Evolutionary conservation across 805 yeast species (phyloP).

Genomic region (Candida railenensis): DNA sequence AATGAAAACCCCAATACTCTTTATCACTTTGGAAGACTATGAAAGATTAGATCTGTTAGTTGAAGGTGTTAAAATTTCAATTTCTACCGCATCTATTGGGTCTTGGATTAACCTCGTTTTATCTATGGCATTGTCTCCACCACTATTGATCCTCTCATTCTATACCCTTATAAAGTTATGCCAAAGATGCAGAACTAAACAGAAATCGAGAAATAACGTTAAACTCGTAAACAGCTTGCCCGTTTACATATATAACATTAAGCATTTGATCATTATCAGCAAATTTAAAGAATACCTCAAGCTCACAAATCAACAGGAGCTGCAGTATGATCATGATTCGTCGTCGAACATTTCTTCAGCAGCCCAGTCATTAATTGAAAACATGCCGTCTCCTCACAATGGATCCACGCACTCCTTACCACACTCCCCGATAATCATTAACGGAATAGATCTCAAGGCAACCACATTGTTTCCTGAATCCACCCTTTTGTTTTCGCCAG

Average conservation of each 20-base stretch:
- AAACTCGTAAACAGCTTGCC: slow-evolving; percentile 34
- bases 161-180: slow-evolving; percentile 29
- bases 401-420: neutral
- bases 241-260: slow-evolving; percentile 35
- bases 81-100: slow-evolving; percentile 34
- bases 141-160: slow-evolving; percentile 34
- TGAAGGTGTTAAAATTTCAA: neutral
- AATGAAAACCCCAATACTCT: slow-evolving; percentile 49
- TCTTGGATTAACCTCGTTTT: slow-evolving; percentile 37
- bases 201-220: slow-evolving; percentile 25
- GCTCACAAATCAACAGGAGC: slow-evolving; percentile 27
- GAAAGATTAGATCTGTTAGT: slow-evolving; percentile 12
- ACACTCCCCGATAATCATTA: slow-evolving; percentile 27
- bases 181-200: slow-evolving; percentile 26
- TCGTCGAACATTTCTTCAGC: neutral
- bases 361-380: neutral
- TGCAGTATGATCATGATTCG: slow-evolving; percentile 3
- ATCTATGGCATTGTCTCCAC: slow-evolving; percentile 44
- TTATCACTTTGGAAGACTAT: slow-evolving; percentile 47
- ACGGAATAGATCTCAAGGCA: slow-evolving; percentile 37
- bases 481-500: slow-evolving; percentile 24
- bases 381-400: neutral
- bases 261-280: slow-evolving; percentile 30
- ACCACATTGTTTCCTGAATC: slow-evolving; percentile 8
- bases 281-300: slow-evolving; percentile 29